Evolutionary conservation across 2,329 filamentous ascomycete species (phyloP), one percentile per base, ranked within the genome.

Genomic region (Fusarium setosum): DNA sequence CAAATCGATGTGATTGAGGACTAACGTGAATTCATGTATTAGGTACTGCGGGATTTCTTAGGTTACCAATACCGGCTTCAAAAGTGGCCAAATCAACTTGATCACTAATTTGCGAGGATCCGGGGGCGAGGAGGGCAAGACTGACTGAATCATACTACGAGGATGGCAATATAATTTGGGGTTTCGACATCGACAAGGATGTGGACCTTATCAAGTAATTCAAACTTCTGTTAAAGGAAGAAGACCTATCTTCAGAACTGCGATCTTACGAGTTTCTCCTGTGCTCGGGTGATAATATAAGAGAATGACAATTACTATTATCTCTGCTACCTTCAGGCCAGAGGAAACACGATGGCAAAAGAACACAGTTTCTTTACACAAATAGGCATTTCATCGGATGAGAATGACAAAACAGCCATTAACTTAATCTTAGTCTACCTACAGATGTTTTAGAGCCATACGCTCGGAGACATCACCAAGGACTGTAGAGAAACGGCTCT

Each of bases 61-160:
- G 60, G 60, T 56, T 32, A 63, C 60, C 11, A 26, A 20, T 10
- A 18, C 45, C 6, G 60, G 56, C 23, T 63, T 63, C 20, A 20
- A 56, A 12, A 60, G 23, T 2, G 56, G 60, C 5, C 17, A 63
- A 13, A 40, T 63, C 41, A 60, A 59, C 18, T 21, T 60, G 2
- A 63, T 63, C 13, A 63, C 45, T 1, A 60, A 34, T 9, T 63
- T 56, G 56, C 60, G 56, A 2, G 56, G 56, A 4, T 40, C 40
- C 4, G 56, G 60, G 3, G 45, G 56, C 3, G 56, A 63, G 4
- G 60, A 60, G 5, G 56, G 50, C 35, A 63, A 63, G 23, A 29
- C 60, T 51, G 6, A 60, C 51, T 12, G 56, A 63, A 23, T 20
- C 60, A 9, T 60, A 24, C 47, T 63, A 63, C 12, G 51, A 59